These are phyloP conservation scores for Fibroporia radiculosa DNA, from an alignment of 768 basidiomycete genomes.

Conservation along the genomic window DNA sequence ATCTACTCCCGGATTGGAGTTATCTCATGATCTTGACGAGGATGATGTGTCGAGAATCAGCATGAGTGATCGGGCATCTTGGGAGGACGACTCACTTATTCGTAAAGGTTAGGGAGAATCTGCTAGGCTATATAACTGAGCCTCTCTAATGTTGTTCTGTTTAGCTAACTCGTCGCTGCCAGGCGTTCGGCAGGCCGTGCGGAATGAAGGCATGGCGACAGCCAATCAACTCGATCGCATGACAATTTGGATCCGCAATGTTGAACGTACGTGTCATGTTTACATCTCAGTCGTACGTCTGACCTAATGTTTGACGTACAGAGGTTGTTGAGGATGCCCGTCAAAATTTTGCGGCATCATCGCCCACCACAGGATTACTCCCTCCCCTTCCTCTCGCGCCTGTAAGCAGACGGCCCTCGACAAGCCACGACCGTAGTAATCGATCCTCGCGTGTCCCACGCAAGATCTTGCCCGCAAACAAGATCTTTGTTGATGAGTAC, in stretches of 20 bases:
- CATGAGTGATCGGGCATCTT: conserved; percentile 30
- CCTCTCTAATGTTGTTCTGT: background rate
- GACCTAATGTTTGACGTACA: conserved; percentile 22
- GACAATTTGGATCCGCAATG: conserved; percentile 75
- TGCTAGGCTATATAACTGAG: background rate
- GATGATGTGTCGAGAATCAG: conserved; percentile 20
- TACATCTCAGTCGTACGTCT: background rate
- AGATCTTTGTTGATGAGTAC: conserved; percentile 52
- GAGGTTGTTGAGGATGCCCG: conserved; percentile 79
- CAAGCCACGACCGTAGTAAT: conserved; percentile 14
- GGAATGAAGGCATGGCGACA: conserved; percentile 43
- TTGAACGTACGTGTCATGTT: conserved; percentile 70
- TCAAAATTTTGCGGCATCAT: conserved; percentile 59
- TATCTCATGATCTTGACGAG: conserved; percentile 30
- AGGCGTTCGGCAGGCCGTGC: conserved; percentile 43
- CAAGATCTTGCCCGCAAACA: conserved; percentile 54
- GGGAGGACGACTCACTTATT: conserved; percentile 40
- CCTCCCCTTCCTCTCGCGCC: conserved; percentile 61
- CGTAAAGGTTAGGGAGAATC: conserved; percentile 32
- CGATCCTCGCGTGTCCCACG: conserved; percentile 51
- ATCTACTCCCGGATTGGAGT: conserved; percentile 36
- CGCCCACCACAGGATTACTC: conserved; percentile 36
- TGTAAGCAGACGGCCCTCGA: conserved; percentile 41
- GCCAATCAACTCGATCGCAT: conserved; percentile 59
- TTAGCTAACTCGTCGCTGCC: conserved; percentile 46